These are phyloP conservation scores for Furcasterigmium sp. DNA, from an alignment of 2,329 filamentous ascomycete genomes.

Conservation along the genomic window DNA sequence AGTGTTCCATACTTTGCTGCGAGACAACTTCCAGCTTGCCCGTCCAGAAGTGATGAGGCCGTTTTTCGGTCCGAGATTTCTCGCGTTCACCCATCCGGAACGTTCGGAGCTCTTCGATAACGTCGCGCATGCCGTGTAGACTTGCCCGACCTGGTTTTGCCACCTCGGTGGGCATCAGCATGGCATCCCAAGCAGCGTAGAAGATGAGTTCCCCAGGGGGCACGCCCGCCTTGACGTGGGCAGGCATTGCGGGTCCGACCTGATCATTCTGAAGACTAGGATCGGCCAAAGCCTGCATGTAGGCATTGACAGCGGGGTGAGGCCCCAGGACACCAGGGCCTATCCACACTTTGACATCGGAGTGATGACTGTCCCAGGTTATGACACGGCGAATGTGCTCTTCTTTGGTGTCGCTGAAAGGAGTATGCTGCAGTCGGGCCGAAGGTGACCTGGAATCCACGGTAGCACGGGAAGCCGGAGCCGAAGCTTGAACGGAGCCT, in stretches of 20 bases:
- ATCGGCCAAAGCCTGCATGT: slow-evolving; percentile 38
- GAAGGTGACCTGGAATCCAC: slow-evolving; percentile 7
- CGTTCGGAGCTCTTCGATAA: slow-evolving; percentile 33
- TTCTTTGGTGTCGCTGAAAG: slow-evolving; percentile 17
- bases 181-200: slow-evolving; percentile 46
- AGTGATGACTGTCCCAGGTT: slow-evolving; percentile 21
- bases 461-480: slow-evolving; percentile 1
- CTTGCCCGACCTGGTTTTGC: slow-evolving; percentile 20
- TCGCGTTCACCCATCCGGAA: slow-evolving; percentile 28
- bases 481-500: slow-evolving; percentile 15
- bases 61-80: slow-evolving; percentile 16
- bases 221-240: slow-evolving; percentile 44
- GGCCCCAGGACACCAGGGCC: slow-evolving; percentile 27
- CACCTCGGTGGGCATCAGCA: slow-evolving; percentile 30
- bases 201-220: slow-evolving; percentile 40
- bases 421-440: slow-evolving; percentile 18
- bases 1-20: slow-evolving; percentile 11
- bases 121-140: slow-evolving; percentile 35
- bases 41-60: slow-evolving; percentile 29
- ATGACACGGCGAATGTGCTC: slow-evolving; percentile 20
- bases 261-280: slow-evolving; percentile 24
- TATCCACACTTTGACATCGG: slow-evolving; percentile 39
- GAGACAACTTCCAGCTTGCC: slow-evolving; percentile 29
- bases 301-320: slow-evolving; percentile 37
- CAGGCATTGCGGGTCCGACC: slow-evolving; percentile 41